These are phyloP conservation scores for Flueggea neowawraea DNA, from an alignment of 441 rosid genomes.

Conservation along the genomic window DNA sequence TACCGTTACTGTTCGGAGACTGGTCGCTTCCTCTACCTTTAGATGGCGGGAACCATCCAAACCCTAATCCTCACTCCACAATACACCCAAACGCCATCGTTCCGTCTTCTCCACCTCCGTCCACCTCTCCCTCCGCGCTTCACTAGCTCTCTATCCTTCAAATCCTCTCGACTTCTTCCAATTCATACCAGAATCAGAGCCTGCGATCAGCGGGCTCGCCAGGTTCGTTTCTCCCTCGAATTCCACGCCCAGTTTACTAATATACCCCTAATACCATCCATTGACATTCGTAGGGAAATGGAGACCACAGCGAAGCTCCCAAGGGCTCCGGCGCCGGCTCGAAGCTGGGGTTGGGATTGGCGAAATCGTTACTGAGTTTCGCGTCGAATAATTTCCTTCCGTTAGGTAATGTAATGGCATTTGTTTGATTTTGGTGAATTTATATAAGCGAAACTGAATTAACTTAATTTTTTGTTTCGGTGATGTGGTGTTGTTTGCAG, in stretches of 20 bases:
- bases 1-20: too few species aligned
- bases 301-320: slow-evolving; percentile 28
- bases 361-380: slow-evolving; percentile 45
- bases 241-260: too few species aligned
- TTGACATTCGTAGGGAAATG: slow-evolving; percentile 22
- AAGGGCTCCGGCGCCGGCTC: slow-evolving; percentile 15
- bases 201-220: slow-evolving; percentile 29
- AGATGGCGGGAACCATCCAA: slow-evolving; percentile 15
- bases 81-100: slow-evolving; percentile 14
- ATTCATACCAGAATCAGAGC: slow-evolving; percentile 33
- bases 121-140: slow-evolving; percentile 13
- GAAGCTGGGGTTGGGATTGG: slow-evolving; percentile 26
- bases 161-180: slow-evolving; percentile 18
- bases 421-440: not conserved
- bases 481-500: too few species aligned
- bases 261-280: too few species aligned
- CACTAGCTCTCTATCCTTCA: slow-evolving; percentile 21
- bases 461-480: slow-evolving; percentile 3
- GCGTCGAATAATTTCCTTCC: slow-evolving; percentile 77
- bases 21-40: too few species aligned
- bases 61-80: slow-evolving; percentile 26
- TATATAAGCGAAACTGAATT: slow-evolving; percentile 2
- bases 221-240: slow-evolving; percentile 21
- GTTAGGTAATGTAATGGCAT: slow-evolving; percentile 35
- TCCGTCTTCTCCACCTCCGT: slow-evolving; percentile 13